Base-by-base conservation (phyloP, 1,284 basidiomycete genomes). In the Ceratobasidium sp. region DNA sequence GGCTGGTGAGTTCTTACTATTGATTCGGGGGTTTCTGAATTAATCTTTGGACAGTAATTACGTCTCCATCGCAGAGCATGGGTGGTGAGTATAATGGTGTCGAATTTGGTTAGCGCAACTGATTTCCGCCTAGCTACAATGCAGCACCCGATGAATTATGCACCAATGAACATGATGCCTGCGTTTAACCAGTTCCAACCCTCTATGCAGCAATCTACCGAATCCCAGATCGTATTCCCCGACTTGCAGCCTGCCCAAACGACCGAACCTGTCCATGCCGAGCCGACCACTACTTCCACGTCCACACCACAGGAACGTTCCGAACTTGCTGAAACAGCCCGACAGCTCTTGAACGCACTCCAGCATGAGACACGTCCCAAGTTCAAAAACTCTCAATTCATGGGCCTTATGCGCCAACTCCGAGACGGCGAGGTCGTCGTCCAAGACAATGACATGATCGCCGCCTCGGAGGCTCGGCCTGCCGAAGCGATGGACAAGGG, bases 321-420 rank as follows among this genome's bases (percentile, higher is more conserved):
- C 31, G 58, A 64, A 20, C 58, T 64, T 12, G 58, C 58, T 35
- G 58, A 64, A 52, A 64, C 58, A 8, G 58, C 58, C 7, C 58
- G 58, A n/a, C 58, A 64, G 45, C 20, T 64, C 12, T 31, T 68
- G 38, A 27, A 55, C 42, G 50, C 64, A 38, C 64, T 55, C 35
- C 50, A 68, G 27, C 50, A 56, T 25, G 54, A 69, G 34, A 64
- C 58, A 1, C 29, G 58, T 12, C 58, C 89, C 49, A 98, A 98
- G 78, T 94, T 98, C 77, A 85, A 88, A 77, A 86, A 95, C 58
- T 96, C 93, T 78, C 84, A 87, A 72, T 98, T 98, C 77, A 83
- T 98, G 81, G 84, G 85, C 20, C 83, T 98, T 31, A 95, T 98
- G 90, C 86, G 86, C 64, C 89, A 92, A 74, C 79, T 98, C 49